These are phyloP conservation scores for Peribolospora baueri DNA, from an alignment of 768 basidiomycete species.

Conservation along the genomic window DNA sequence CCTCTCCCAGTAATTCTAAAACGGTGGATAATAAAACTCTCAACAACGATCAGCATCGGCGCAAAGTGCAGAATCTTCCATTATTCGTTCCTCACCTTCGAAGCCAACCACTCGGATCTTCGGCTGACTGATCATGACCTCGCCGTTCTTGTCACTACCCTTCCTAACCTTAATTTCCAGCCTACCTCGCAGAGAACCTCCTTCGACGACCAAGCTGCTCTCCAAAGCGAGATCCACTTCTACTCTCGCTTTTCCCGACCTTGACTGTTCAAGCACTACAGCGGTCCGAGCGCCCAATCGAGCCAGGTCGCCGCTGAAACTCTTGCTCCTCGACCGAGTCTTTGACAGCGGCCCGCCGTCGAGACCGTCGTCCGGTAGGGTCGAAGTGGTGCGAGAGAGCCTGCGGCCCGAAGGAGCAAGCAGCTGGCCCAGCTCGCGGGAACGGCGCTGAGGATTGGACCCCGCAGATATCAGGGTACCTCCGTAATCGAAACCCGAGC, in stretches of 20 bases:
- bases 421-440: conserved; percentile 11
- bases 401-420: conserved; percentile 22
- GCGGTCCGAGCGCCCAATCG: conserved; percentile 6
- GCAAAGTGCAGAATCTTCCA: neutral
- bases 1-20: conserved; percentile 16
- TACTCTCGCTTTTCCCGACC: conserved; percentile 40
- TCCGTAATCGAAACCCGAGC: conserved; percentile 4
- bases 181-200: conserved; percentile 42
- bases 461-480: conserved; percentile 12
- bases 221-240: conserved; percentile 60
- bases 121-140: conserved; percentile 42
- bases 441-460: conserved; percentile 8
- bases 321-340: conserved; percentile 5
- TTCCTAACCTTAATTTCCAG: conserved; percentile 41
- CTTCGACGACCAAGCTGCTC: conserved; percentile 53
- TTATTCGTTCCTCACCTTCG: conserved; percentile 30
- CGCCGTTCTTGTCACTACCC: conserved; percentile 29
- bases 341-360: neutral
- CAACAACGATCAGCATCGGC: neutral
- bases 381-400: conserved; percentile 13
- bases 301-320: conserved; percentile 5
- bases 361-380: conserved; percentile 3
- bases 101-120: conserved; percentile 68
- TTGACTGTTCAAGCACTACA: conserved; percentile 44
- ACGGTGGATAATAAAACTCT: neutral